phyloP scores from a whole-genome alignment of 768 basidiomycete genomes.

The Lactarius trivialis region DNA sequence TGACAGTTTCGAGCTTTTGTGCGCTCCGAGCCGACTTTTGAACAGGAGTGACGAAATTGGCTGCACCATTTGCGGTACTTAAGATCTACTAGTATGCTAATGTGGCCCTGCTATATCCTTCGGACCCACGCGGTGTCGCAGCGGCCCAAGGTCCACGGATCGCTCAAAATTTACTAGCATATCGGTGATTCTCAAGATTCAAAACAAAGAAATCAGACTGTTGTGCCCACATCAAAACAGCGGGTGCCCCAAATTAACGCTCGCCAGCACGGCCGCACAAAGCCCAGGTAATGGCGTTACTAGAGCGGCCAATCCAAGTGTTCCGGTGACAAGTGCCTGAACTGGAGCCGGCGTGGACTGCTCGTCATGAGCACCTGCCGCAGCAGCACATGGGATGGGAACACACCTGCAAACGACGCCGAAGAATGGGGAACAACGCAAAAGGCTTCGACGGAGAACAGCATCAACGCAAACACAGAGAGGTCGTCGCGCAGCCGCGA shows the following conservation, averaged over 20 bases:
- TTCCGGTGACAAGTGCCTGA: slow-evolving; percentile 48
- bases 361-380: slow-evolving; percentile 8
- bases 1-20: not conserved
- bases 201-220: slow-evolving; percentile 41
- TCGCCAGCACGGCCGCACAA: slow-evolving; percentile 42
- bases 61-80: not conserved
- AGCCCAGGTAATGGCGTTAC: slow-evolving; percentile 52
- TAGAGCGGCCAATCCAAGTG: slow-evolving; percentile 48
- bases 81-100: not conserved
- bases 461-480: slow-evolving; percentile 82
- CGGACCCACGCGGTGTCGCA: slow-evolving; percentile 48
- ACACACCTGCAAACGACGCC: slow-evolving; percentile 62
- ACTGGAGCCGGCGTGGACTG: slow-evolving; percentile 44
- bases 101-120: not conserved
- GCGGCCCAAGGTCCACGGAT: slow-evolving; percentile 90
- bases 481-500: slow-evolving; percentile 79
- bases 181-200: not conserved
- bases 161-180: slow-evolving; percentile 40
- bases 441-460: slow-evolving; percentile 80
- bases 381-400: slow-evolving; percentile 10
- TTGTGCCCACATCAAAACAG: slow-evolving; percentile 76
- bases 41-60: not conserved
- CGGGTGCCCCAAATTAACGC: slow-evolving; percentile 68
- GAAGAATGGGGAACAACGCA: slow-evolving; percentile 76
- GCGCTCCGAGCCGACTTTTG: not conserved